phyloP scores from a whole-genome alignment of 1,139 yeast genomes.

The Geotrichum fermentans region DNA sequence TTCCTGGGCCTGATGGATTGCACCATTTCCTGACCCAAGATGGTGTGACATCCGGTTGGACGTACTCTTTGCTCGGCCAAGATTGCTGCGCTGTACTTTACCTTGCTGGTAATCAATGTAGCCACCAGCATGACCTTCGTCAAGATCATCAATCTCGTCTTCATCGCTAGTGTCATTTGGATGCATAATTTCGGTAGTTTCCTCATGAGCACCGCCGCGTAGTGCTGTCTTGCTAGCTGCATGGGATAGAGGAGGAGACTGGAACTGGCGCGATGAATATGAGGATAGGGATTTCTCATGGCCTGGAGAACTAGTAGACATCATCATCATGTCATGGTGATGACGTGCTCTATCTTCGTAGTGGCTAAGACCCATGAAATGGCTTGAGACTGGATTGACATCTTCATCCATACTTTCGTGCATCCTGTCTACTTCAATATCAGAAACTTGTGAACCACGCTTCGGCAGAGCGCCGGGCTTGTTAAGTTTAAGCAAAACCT shows the following conservation, averaged over 20 bases:
- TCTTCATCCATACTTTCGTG: slow-evolving; percentile 7
- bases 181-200: slow-evolving; percentile 9
- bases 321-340: slow-evolving; percentile 10
- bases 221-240: slow-evolving; percentile 9
- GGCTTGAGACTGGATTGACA: slow-evolving; percentile 3
- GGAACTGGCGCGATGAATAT: slow-evolving; percentile 4
- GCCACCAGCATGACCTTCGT: neutral
- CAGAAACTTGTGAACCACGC: slow-evolving; percentile 15
- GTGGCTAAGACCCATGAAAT: slow-evolving; percentile 14
- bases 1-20: no score
- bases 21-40: no score
- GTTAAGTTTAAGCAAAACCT: slow-evolving; percentile 26
- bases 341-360: slow-evolving; percentile 17
- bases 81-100: neutral
- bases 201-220: slow-evolving; percentile 9
- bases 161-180: slow-evolving; percentile 12
- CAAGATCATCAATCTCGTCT: slow-evolving; percentile 10
- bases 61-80: slow-evolving; percentile 10
- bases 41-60: neutral
- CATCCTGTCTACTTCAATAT: slow-evolving; percentile 8
- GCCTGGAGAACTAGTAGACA: slow-evolving; percentile 4
- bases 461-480: slow-evolving; percentile 15
- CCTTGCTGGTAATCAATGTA: slow-evolving; percentile 6
- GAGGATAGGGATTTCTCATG: slow-evolving; percentile 1
- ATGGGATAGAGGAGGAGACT: slow-evolving; percentile 5